Evolutionary conservation across 2,329 filamentous ascomycete species (phyloP).

Genomic region (Claviceps humidiphila): DNA sequence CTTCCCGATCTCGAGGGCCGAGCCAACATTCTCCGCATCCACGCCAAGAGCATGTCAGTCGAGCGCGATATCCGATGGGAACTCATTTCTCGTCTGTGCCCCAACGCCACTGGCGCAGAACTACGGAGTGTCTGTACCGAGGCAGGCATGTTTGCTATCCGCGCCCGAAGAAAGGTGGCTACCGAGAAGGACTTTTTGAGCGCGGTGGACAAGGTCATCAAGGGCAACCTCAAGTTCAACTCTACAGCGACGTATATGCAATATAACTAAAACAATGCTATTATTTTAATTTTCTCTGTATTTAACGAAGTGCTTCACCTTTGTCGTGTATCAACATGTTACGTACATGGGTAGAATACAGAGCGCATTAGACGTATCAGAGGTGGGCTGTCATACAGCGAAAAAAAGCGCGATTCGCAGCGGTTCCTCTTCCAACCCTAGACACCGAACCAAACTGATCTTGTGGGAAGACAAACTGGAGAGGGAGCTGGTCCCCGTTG

Average conservation of each 20-base stretch:
- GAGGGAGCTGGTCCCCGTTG: too few species aligned
- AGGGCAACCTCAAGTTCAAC: constrained; percentile 99
- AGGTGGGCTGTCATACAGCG: too few species aligned
- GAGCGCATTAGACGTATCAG: too few species aligned
- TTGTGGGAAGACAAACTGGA: too few species aligned
- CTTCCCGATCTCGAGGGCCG: constrained; percentile 93
- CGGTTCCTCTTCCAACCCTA: too few species aligned
- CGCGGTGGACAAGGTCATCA: constrained; percentile 98
- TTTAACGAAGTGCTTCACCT: too few species aligned
- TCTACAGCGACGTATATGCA: constrained; percentile 96
- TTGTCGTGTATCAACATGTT: too few species aligned
- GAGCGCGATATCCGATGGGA: constrained; percentile 99
- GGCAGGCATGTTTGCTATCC: constrained; percentile 96
- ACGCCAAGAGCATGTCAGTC: constrained; percentile 99
- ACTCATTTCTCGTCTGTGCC: constrained; percentile 90
- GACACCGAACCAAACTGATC: too few species aligned
- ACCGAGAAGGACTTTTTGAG: constrained; percentile 98
- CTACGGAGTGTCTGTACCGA: constrained; percentile 93
- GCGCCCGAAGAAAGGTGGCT: constrained; percentile 88
- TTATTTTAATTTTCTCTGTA: not conserved
- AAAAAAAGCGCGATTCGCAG: too few species aligned
- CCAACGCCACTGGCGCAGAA: constrained; percentile 94
- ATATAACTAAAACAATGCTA: constrained; percentile 62
- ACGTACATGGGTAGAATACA: too few species aligned
- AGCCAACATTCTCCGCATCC: constrained; percentile 94